Conservation (phyloP, 2,329 filamentous ascomycete species). For the Akanthomyces muscarius region DNA sequence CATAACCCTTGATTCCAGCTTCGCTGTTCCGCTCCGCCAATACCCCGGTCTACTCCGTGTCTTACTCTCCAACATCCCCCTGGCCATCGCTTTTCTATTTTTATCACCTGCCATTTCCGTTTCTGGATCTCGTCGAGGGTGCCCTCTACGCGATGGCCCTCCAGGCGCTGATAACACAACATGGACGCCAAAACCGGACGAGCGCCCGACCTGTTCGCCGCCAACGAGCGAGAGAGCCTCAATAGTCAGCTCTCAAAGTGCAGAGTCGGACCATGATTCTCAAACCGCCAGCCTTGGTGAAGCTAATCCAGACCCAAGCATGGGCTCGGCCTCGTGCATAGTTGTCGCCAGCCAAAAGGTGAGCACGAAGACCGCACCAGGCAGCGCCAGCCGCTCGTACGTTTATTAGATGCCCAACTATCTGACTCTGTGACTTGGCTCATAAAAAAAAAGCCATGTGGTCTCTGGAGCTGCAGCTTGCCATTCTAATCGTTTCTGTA, state of each 20-base stretch:
- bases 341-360: not conserved
- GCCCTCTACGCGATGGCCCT: not conserved
- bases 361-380: too few species aligned
- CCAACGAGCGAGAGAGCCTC: too few species aligned
- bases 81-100: conserved; percentile 8
- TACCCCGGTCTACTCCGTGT: not conserved
- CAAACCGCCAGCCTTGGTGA: not conserved
- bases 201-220: too few species aligned
- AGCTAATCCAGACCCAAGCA: not conserved
- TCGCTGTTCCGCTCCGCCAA: not conserved
- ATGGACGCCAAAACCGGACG: not conserved
- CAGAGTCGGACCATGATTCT: not conserved
- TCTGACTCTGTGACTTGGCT: not conserved
- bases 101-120: conserved; percentile 4
- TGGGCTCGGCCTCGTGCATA: too few species aligned
- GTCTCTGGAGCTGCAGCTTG: not conserved
- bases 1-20: not conserved
- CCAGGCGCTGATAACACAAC: not conserved
- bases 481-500: not conserved
- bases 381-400: not conserved
- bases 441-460: not conserved
- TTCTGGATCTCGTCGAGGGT: not conserved
- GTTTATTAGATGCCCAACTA: not conserved
- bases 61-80: conserved; percentile 12
- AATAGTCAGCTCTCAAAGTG: too few species aligned